phyloP scores from a whole-genome alignment of 2,329 filamentous ascomycete species.

The Fusarium acutatum region DNA sequence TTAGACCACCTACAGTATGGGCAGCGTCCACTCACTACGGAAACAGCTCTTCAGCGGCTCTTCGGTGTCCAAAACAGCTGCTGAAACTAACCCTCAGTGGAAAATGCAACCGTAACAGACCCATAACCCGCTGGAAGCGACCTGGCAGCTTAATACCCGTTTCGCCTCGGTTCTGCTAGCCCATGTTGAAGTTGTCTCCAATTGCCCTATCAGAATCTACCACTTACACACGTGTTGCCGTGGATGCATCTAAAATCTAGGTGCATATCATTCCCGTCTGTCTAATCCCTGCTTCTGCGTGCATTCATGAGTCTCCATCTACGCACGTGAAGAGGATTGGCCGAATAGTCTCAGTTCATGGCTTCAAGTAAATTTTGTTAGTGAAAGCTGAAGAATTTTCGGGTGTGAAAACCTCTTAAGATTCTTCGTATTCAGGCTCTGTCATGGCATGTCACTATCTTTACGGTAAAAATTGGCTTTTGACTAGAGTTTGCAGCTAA shows the following conservation, averaged over 20 bases:
- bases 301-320: constrained; percentile 21
- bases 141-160: background rate
- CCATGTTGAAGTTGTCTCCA: background rate
- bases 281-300: constrained; percentile 15
- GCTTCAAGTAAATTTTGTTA: background rate
- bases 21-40: background rate
- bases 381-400: background rate
- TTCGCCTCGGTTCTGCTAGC: background rate
- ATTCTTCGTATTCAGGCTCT: background rate
- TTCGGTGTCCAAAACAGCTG: constrained; percentile 13
- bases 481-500: constrained; percentile 10
- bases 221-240: constrained; percentile 27
- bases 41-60: constrained; percentile 12
- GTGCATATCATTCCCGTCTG: constrained; percentile 20
- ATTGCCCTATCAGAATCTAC: constrained; percentile 33
- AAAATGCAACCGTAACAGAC: background rate
- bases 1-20: background rate
- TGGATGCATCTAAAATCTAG: constrained; percentile 16
- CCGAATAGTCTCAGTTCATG: background rate
- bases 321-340: constrained; percentile 23
- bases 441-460: background rate
- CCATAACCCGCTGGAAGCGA: constrained; percentile 7
- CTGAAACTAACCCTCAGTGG: constrained; percentile 15
- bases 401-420: background rate
- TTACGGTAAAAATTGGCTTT: constrained; percentile 11